Conservation (phyloP, 2,329 filamentous ascomycete genomes). For the Penicillium occitanis region DNA sequence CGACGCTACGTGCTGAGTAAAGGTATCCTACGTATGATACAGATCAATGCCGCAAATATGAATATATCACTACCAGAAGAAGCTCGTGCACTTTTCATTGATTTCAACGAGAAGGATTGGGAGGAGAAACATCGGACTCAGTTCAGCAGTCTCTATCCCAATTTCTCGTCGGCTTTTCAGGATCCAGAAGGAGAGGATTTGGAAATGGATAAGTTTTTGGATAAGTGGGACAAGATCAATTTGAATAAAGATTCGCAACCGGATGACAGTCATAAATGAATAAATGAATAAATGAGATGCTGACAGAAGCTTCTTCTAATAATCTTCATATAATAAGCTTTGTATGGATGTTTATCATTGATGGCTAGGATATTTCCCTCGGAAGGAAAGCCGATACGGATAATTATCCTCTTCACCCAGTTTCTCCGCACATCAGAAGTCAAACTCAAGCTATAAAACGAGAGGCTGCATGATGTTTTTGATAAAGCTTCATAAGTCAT, state of each 20-base stretch:
- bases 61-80: conserved; percentile 6
- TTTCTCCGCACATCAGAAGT: neutral
- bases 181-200: neutral
- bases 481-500: neutral
- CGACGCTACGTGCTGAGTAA: conserved; percentile 4
- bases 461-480: neutral
- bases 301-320: neutral
- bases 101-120: conserved; percentile 10
- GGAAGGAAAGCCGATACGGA: conserved; percentile 15
- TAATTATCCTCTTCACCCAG: conserved; percentile 3
- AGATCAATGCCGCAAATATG: conserved; percentile 5
- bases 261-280: neutral
- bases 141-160: conserved; percentile 3
- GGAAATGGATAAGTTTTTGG: conserved; percentile 4
- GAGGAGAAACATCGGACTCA: neutral
- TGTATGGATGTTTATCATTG: too few species aligned
- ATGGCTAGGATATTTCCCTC: too few species aligned
- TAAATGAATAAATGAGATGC: neutral
- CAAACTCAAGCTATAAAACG: neutral
- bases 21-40: conserved; percentile 9
- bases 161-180: neutral
- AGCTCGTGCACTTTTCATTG: conserved; percentile 4
- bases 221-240: conserved; percentile 11
- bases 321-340: too few species aligned
- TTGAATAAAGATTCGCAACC: neutral